Evolutionary conservation across 2,329 filamentous ascomycete genomes (phyloP), one percentile per base, ranked within the genome.

Genomic region (Alternaria atra): DNA sequence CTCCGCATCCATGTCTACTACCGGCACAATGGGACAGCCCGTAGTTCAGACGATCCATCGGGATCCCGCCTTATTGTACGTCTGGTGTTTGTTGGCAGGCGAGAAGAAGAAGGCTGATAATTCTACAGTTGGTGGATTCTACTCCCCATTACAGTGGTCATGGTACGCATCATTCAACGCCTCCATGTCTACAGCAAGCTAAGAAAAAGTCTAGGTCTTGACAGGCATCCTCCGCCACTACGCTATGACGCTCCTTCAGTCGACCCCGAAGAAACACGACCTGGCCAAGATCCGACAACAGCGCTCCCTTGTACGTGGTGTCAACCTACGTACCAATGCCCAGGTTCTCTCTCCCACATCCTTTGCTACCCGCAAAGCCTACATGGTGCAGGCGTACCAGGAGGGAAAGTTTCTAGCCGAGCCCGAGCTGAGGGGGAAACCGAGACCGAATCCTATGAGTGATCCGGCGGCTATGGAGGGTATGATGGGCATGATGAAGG

Each of bases 401-500:
- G 90, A 88, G 25, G 95, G 96, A 48, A 87, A 87, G 34, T 99
- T 93, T 77, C 84, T 99, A 48, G 97, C 97, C 77, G 92, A 96
- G 65, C 94, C 93, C 2, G 92, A 95, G 55, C 88, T 85, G 73
- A 90, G 91, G 76, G 94, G 94, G 53, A 92, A 97, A 81, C 91
- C 93, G 3, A 90, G 93, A 20, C 89, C 92, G 37, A 99, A 98
- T 81, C 95, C 95, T 4, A 93, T 99, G 88, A 92, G 91, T 10
- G 95, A 99, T 79, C 96, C 96, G 23, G 91, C 91, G 48, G 93
- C 92, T 60, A 99, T 99, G 95, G 96, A 99, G 77, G 94, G 94
- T 70, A 99, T 99, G 95, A 99, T 99, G 95, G 94, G 95, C 70
- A 97, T 97, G 93, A 97, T 99, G 92, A 99, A 99, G 87, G 94